phyloP scores from a whole-genome alignment of 352 stramenopile genomes.

The Thraustochytrium striatum region DNA sequence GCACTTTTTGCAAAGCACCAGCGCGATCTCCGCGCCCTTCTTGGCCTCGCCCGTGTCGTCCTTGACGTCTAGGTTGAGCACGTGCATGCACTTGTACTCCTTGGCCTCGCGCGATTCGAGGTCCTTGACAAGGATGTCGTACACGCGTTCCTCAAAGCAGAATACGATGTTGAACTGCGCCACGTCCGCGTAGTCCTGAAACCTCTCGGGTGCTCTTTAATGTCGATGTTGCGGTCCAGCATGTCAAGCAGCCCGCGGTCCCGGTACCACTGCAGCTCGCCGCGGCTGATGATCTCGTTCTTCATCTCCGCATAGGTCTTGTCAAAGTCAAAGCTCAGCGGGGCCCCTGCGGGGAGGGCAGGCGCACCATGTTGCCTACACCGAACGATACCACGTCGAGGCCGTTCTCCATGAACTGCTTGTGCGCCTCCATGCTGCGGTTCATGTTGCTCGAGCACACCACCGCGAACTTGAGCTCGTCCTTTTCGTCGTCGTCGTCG shows the following conservation, averaged over 20 bases:
- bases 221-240: slow-evolving; percentile 66
- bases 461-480: slow-evolving; percentile 67
- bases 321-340: slow-evolving; percentile 65
- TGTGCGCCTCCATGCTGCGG: slow-evolving; percentile 70
- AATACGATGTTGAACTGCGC: slow-evolving; percentile 67
- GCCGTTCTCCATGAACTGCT: slow-evolving; percentile 59
- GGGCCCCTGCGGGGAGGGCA: slow-evolving; percentile 59
- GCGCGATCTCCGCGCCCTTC: slow-evolving; percentile 59
- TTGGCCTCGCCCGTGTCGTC: slow-evolving; percentile 68
- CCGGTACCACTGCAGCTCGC: slow-evolving; percentile 53
- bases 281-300: slow-evolving; percentile 56
- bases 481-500: slow-evolving; percentile 43
- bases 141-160: slow-evolving; percentile 74
- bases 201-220: slow-evolving; percentile 69
- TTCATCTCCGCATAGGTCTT: slow-evolving; percentile 69
- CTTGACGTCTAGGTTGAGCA: slow-evolving; percentile 71
- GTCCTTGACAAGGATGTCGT: slow-evolving; percentile 67
- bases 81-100: slow-evolving; percentile 60
- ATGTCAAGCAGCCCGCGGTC: slow-evolving; percentile 70
- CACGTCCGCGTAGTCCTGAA: slow-evolving; percentile 69
- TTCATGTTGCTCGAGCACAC: slow-evolving; percentile 80
- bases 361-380: slow-evolving; percentile 62
- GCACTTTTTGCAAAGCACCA: slow-evolving; percentile 55
- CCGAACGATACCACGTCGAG: slow-evolving; percentile 70
- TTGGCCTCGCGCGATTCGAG: slow-evolving; percentile 52